Evolutionary conservation across 2,329 filamentous ascomycete species (phyloP).

Genomic region (Venturia oleaginea): DNA sequence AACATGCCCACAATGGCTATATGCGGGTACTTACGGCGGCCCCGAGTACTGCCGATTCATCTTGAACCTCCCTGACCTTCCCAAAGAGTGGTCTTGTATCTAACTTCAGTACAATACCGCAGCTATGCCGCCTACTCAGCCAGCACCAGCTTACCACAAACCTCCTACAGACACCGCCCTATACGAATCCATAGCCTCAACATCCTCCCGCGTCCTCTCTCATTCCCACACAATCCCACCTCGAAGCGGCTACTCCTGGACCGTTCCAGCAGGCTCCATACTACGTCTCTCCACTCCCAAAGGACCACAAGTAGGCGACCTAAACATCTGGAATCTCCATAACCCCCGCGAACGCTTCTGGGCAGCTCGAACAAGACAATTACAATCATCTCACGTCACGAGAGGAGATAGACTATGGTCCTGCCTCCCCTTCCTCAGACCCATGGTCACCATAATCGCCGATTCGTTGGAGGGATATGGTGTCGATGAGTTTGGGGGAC

Average conservation of each 20-base stretch:
- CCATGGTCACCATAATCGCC: conserved; percentile 56
- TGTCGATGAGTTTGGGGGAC: conserved; percentile 36
- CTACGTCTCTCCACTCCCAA: conserved; percentile 66
- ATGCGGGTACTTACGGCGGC: not conserved
- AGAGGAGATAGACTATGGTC: conserved; percentile 70
- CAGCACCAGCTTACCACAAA: conserved; percentile 9
- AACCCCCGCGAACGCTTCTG: conserved; percentile 77
- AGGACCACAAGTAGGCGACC: conserved; percentile 72
- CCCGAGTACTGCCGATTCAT: not conserved
- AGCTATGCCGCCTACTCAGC: not conserved
- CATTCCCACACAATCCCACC: conserved; percentile 58
- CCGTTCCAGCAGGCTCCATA: conserved; percentile 57
- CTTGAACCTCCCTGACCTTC: not conserved
- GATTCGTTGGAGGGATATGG: conserved; percentile 52
- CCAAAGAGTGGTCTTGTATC: too few species aligned
- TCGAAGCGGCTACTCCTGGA: conserved; percentile 65
- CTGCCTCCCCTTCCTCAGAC: conserved; percentile 65
- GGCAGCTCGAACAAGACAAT: conserved; percentile 68
- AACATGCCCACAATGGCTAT: not conserved
- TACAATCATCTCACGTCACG: conserved; percentile 66
- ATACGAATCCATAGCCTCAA: conserved; percentile 9
- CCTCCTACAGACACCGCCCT: conserved; percentile 12
- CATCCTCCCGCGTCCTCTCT: conserved; percentile 20
- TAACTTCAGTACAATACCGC: not conserved
- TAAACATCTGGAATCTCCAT: conserved; percentile 71